Conservation (phyloP, 352 stramenopile species). For the Phytophthora litchii region DNA sequence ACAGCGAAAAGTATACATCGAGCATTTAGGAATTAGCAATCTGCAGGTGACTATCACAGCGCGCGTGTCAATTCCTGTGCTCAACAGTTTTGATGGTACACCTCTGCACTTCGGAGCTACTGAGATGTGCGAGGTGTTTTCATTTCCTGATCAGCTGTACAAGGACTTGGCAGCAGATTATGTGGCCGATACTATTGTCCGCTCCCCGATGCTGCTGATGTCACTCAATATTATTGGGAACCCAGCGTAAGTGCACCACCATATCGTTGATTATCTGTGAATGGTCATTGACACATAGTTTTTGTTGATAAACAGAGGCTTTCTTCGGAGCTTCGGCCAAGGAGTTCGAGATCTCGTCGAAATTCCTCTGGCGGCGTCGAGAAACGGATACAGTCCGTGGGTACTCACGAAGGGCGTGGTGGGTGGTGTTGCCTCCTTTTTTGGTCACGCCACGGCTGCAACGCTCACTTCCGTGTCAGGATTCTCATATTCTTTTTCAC, state of each 20-base stretch:
- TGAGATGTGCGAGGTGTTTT: slow-evolving; percentile 72
- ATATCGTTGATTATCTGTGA: background rate
- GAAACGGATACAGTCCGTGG: slow-evolving; percentile 81
- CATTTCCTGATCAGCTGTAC: slow-evolving; percentile 73
- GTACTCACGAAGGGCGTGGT: slow-evolving; percentile 74
- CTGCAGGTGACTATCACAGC: slow-evolving; percentile 76
- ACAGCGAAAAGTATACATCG: slow-evolving; percentile 69
- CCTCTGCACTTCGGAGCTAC: slow-evolving; percentile 63
- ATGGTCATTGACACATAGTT: slow-evolving; percentile 10
- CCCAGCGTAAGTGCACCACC: slow-evolving; percentile 64
- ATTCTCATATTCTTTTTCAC: slow-evolving; percentile 83
- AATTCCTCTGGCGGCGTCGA: slow-evolving; percentile 69
- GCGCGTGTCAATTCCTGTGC: slow-evolving; percentile 72
- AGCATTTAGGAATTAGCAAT: slow-evolving; percentile 57
- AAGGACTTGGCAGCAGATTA: slow-evolving; percentile 88
- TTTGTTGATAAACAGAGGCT: slow-evolving; percentile 48
- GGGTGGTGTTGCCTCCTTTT: slow-evolving; percentile 69
- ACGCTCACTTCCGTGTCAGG: slow-evolving; percentile 77
- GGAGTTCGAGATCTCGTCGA: slow-evolving; percentile 81
- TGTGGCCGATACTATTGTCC: slow-evolving; percentile 79
- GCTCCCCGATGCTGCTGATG: slow-evolving; percentile 80
- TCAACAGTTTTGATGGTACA: slow-evolving; percentile 86
- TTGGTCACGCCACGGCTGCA: slow-evolving; percentile 72
- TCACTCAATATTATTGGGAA: slow-evolving; percentile 89
- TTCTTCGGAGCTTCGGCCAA: slow-evolving; percentile 70